Evolutionary conservation across 441 rosid genomes (phyloP).

Genomic region (Gossypium davidsonii): DNA sequence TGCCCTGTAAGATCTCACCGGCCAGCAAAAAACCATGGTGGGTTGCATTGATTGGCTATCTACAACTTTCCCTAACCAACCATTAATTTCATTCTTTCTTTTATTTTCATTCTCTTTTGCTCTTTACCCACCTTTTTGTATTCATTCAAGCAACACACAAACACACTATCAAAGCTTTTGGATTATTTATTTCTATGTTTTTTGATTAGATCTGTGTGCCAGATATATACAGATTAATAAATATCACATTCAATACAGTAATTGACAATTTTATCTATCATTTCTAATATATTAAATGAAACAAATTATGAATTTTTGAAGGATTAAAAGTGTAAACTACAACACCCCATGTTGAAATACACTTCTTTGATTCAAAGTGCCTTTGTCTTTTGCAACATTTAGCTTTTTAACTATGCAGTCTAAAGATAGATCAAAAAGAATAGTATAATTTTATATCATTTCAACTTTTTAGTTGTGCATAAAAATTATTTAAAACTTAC

Average conservation of each 20-base stretch:
- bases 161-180: not conserved
- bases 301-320: not conserved
- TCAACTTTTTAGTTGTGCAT: too few relatives aligned
- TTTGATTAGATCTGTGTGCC: not conserved
- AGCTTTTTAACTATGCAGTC: too few relatives aligned
- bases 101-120: not conserved
- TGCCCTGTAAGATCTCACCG: slow-evolving; percentile 6
- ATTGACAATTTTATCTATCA: not conserved
- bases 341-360: not conserved
- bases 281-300: too few relatives aligned
- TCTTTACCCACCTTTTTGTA: not conserved
- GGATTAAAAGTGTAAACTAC: not conserved
- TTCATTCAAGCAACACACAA: not conserved
- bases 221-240: too few relatives aligned
- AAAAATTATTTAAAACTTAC: too few relatives aligned
- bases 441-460: too few relatives aligned
- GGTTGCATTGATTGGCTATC: not conserved
- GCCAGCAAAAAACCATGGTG: not conserved
- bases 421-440: too few relatives aligned
- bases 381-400: too few relatives aligned
- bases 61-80: not conserved
- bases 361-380: too few relatives aligned
- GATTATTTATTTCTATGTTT: not conserved
- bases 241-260: not conserved
- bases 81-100: not conserved